phyloP scores from a whole-genome alignment of 352 stramenopile genomes.

The Phytophthora capsici region DNA sequence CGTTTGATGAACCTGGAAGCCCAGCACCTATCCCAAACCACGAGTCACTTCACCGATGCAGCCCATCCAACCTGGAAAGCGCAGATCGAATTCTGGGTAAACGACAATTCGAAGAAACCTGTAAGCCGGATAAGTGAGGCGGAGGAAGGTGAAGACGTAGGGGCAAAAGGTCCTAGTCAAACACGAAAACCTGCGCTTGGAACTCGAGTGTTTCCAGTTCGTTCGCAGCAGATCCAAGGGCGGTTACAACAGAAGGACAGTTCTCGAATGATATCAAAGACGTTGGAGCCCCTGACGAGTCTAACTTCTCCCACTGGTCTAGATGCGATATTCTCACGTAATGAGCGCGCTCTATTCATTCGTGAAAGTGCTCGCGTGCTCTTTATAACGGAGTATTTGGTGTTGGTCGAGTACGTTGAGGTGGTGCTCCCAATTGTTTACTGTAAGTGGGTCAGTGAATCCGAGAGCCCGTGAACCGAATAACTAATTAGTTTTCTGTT shows the following conservation, averaged over 20 bases:
- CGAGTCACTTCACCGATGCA: not conserved
- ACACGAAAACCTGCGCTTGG: slow-evolving; percentile 3
- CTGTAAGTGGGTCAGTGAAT: too few species aligned
- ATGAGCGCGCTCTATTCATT: slow-evolving; percentile 32
- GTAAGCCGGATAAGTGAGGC: not conserved
- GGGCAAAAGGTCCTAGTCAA: not conserved
- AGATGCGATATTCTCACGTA: slow-evolving; percentile 19
- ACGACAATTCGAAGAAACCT: not conserved
- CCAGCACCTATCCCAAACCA: not conserved
- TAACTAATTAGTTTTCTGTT: not conserved
- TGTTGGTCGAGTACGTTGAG: slow-evolving; percentile 51
- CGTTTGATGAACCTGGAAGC: slow-evolving; percentile 9
- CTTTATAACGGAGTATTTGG: slow-evolving; percentile 48
- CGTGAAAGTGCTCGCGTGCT: slow-evolving; percentile 38
- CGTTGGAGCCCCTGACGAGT: not conserved
- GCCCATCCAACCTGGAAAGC: slow-evolving; percentile 4
- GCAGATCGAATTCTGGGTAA: slow-evolving; percentile 5
- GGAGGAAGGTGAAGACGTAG: not conserved
- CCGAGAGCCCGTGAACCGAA: too few species aligned
- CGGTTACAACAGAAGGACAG: not conserved
- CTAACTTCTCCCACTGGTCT: not conserved
- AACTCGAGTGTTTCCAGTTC: not conserved
- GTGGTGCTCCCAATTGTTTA: slow-evolving; percentile 46
- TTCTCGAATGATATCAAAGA: not conserved
- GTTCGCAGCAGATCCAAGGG: not conserved